Base-by-base conservation (phyloP, 352 stramenopile genomes). In the Pythium monospermum region DNA sequence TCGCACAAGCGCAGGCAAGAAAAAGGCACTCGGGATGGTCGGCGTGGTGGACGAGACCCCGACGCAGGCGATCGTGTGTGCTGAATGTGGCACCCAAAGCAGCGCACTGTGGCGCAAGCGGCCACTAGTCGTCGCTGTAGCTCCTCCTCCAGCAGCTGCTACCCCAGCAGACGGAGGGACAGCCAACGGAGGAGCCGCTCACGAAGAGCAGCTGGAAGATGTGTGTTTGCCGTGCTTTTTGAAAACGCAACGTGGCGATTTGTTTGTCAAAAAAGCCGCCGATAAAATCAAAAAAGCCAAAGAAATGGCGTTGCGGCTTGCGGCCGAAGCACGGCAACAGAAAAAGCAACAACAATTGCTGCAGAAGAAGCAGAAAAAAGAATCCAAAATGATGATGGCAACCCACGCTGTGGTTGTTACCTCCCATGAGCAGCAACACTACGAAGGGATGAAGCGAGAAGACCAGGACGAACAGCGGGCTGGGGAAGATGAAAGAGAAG, bases 191-290 rank as follows among this genome's bases (percentile, higher is more conserved):
- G n/a, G 10, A 11, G 42, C 28, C 4, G 21, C 53, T 46, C 32
- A 57, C 27, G 47, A 71, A 2, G 40, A 53, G 6, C 38, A 66
- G 19, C 30, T 35, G 13, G 67, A 75, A 19, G 76, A 89, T 46
- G 40, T 90, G 26, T 94, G 83, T 42, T 42, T 91, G 25, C 33
- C 53, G 32, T 94, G 83, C 63, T 94, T 69, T 51, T 36, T 91
- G 23, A 87, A 85, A 62, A 69, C 82, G 30, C 64, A 91, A 60
- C 61, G 77, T 30, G 43, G 59, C 22, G 77, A 91, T 33, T 40
- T 91, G 33, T 86, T 91, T 39, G 64, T 73, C 19, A 68, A 69
- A 39, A 89, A 87, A 46, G 54, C 57, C 18, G 32, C 58, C 0
- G 73, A 85, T 25, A 79, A 71, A 25, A 65, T 56, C 13, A 25